Base-by-base conservation (phyloP, 169 alveolate genomes). In the Plasmodium cynomolgi region DNA sequence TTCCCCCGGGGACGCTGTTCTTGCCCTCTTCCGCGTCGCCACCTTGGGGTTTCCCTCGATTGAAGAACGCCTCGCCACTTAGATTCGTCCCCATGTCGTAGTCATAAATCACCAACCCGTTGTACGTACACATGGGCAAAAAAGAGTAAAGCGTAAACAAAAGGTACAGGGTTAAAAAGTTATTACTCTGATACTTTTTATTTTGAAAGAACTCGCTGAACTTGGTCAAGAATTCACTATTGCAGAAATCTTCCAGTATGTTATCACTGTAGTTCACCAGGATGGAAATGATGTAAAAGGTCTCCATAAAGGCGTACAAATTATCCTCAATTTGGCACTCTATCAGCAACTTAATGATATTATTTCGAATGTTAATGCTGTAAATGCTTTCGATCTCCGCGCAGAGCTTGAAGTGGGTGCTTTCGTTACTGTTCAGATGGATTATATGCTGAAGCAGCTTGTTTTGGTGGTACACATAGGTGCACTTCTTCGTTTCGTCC, bases 301-400 rank as follows among this genome's bases (percentile, higher is more conserved):
- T 91, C 39, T 91, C 95, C 72, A 91, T 91, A 82, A 91, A 91
- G 9, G 95, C 95, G 75, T 83, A 91, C 31, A 91, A 54, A 33
- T 91, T 91, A 75, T 91, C 95, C 73, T 91, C 95, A n/a, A 91
- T 79, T 82, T 91, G 84, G 58, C 92, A 91, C 72, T 91, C 95
- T 29, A 54, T 74, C 39, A 91, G 83, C 72, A 91, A 73, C 44
- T 91, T 91, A 31, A 91, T 72, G n/a, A 91, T 91, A 82, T 91
- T 91, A 47, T 91, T 54, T 31, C 91, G 33, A 81, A 91, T 81
- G 62, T 91, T 91, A 20, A 73, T 83, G 84, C 75, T 91, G 34
- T 91, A 91, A 23, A 91, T 56, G 62, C 95, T 91, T 82, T 91
- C 95, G 20, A 91, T 82, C 83, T 91, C 95, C 17, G 92, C 23